phyloP scores from a whole-genome alignment of 306 rosid genomes.

The Dalbergia cultrata region DNA sequence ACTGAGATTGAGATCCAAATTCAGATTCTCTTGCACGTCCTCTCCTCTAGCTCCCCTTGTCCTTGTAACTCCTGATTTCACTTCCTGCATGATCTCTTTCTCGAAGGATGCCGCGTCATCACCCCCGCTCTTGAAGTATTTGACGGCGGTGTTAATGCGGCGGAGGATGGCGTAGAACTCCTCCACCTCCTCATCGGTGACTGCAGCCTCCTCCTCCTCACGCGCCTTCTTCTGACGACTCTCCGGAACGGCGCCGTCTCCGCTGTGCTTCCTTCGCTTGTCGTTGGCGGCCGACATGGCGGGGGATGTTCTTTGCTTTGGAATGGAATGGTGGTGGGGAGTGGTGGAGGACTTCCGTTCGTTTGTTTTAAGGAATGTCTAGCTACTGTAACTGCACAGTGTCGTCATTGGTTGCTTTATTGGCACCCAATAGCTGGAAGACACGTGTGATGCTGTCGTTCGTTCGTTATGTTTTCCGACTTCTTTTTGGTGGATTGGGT shows the following conservation, averaged over 20 bases:
- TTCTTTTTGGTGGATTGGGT: no score
- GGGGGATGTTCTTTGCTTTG: no score
- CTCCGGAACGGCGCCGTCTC: not conserved
- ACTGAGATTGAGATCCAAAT: not conserved
- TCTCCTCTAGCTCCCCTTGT: no score
- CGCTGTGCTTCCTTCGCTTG: conserved; percentile 38
- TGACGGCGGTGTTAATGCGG: conserved; percentile 46
- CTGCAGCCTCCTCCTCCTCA: conserved; percentile 13
- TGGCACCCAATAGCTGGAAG: no score
- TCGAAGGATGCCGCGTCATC: conserved; percentile 33
- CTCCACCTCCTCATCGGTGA: conserved; percentile 57
- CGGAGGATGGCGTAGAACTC: conserved; percentile 59
- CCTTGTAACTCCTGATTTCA: not conserved
- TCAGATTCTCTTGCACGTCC: not conserved
- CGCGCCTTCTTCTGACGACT: conserved; percentile 40
- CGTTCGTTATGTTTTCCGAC: no score
- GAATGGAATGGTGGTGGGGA: no score
- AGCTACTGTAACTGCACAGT: no score
- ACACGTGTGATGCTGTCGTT: no score
- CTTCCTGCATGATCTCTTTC: conserved; percentile 36
- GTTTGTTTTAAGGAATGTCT: not conserved
- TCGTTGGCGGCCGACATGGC: conserved; percentile 33
- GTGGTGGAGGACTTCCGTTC: no score
- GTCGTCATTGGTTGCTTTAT: no score
- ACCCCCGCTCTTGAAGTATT: conserved; percentile 40